phyloP scores from a whole-genome alignment of 2,329 filamentous ascomycete species.

The Trichoderma lentiforme region DNA sequence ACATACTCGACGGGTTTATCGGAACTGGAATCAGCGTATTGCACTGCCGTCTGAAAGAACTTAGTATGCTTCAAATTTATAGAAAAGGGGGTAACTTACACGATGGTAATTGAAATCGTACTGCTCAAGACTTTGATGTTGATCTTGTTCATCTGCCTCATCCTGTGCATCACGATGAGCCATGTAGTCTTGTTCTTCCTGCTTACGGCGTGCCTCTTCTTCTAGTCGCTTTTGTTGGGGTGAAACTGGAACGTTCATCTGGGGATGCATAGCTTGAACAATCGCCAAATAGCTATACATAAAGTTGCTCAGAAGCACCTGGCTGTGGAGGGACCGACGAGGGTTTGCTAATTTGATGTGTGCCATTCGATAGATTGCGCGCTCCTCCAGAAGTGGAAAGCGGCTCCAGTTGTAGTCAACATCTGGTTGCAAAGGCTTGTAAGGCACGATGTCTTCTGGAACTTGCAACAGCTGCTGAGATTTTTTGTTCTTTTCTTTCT shows the following conservation, averaged over 20 bases:
- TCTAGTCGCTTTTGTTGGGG: conserved; percentile 66
- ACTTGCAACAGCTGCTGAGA: conserved; percentile 71
- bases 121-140: conserved; percentile 46
- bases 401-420: conserved; percentile 95
- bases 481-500: conserved; percentile 70
- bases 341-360: conserved; percentile 99
- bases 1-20: conserved; percentile 48
- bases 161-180: conserved; percentile 45
- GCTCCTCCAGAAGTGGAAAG: conserved; percentile 91
- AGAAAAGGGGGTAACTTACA: conserved; percentile 35
- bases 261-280: conserved; percentile 97
- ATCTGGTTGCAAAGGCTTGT: conserved; percentile 73
- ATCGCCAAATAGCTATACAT: conserved; percentile 99
- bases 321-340: conserved; percentile 83
- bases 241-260: conserved; percentile 84
- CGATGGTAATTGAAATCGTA: conserved; percentile 54
- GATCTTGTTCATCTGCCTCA: conserved; percentile 44
- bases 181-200: conserved; percentile 48
- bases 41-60: conserved; percentile 38
- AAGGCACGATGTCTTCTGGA: conserved; percentile 70
- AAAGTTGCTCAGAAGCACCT: conserved; percentile 96
- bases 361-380: conserved; percentile 97
- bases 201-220: conserved; percentile 50
- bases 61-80: conserved; percentile 11
- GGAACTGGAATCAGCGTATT: conserved; percentile 44